Base-by-base conservation (phyloP, 805 yeast species). In the Saturnispora halmiae region DNA sequence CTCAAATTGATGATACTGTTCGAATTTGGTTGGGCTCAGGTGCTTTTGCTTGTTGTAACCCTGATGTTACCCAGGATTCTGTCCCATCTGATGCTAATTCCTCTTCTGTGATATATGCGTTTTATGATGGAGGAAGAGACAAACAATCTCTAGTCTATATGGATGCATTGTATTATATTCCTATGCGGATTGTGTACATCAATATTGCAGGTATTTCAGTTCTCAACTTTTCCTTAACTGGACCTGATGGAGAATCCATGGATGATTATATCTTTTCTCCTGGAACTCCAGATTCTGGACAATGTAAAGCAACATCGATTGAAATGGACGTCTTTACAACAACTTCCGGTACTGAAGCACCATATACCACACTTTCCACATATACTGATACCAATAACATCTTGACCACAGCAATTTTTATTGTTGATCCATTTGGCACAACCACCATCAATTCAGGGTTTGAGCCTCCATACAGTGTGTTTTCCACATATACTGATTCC, bases 11-110 rank as follows among this genome's bases (percentile, higher is more conserved):
- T 49, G 66, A 63, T 46, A 48, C 50, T 20, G 59, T 51, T 19
- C 53, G 52, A 45, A 56, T 65, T 33, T 52, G 50, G 37, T 44
- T 58, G 31, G 63, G 64, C 33, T 56, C 55, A 10, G 49, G 46
- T 36, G 60, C 60, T 7, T 54, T 66, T 21, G 52, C 52, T 14
- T 67, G 72, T 49, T 57, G 66, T 48, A 6, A 11, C n/a, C 30
- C 30, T 5, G 15, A n/a, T n/a, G n/a, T 11, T 27, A 6, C 30
- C 6, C 6, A 10, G n/a, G 30, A n/a, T 27, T 27, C 30, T 7
- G n/a, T n/a, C n/a, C n/a, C n/a, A n/a, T 10, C 13, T 10, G 30
- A 11, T 11, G 6, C 15, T 27, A 10, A 10, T 6, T 6, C 13
- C n/a, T 6, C n/a, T 11, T 10, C 6, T 27, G 30, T 11, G 6